Evolutionary conservation across 345 rosid genomes (phyloP), one percentile per base, ranked within the genome.

Genomic region (Salix suchowensis): DNA sequence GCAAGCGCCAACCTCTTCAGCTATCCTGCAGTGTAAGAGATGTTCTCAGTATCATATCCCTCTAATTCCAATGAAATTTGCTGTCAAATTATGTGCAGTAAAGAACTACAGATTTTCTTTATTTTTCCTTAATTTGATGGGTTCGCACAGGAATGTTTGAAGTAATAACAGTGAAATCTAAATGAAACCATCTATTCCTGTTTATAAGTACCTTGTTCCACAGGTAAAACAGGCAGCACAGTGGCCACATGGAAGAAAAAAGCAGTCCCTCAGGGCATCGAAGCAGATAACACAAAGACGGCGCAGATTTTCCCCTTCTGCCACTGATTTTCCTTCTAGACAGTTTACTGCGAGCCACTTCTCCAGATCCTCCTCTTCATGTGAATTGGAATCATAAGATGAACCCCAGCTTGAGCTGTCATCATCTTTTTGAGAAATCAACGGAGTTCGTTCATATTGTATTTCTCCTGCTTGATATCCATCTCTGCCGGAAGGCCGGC

Each of bases 211-310:
- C 94, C 94, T 90, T 69, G 85, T 74, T 83, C 87, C 92, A 60
- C 92, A 88, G 6, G 84, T 76, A 72, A 85, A 88, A 81, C 94
- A 90, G 36, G 91, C 80, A 4, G 86, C 89, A 65, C 85, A 84
- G 68, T 90, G 94, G n/a, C 91, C 92, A 50, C 94, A 90, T 2
- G 94, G 94, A 74, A 90, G 89, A 78, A 90, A 90, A 74, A 90
- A 90, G 79, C 92, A 86, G 44, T 88, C 89, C 64, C 88, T 85
- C 2, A 84, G 84, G 28, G 88, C 78, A 75, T 86, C 87, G 54
- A 74, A 86, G 82, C 94, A 90, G 61, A 88, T 81, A 5, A 81
- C 84, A 52, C 88, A 84, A 40, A 78, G 74, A 42, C 72, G 71
- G 0, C 58, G 75, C 2, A 81, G 75, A 74, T 85, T 81, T 77